These are phyloP conservation scores for Aspergillus tanneri DNA, from an alignment of 2,329 filamentous ascomycete species.

Conservation along the genomic window DNA sequence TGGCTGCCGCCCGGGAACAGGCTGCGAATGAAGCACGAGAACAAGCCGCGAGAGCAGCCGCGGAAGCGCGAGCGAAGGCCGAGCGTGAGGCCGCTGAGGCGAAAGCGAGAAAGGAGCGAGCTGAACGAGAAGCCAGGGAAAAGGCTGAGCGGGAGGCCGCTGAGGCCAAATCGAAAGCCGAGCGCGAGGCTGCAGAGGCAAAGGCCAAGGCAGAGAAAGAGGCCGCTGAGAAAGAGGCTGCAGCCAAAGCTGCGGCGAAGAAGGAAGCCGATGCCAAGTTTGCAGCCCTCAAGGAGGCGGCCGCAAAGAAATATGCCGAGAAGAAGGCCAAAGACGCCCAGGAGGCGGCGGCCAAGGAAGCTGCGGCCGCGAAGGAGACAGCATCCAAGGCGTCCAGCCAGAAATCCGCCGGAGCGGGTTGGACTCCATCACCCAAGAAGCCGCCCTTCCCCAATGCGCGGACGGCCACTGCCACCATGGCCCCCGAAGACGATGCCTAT, in stretches of 20 bases:
- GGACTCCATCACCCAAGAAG: conserved; percentile 43
- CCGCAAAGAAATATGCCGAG: conserved; percentile 39
- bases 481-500: conserved; percentile 64
- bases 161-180: conserved; percentile 20
- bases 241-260: conserved; percentile 37
- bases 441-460: conserved; percentile 26
- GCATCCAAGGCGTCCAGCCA: conserved; percentile 30
- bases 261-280: conserved; percentile 41
- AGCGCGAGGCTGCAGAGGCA: conserved; percentile 31
- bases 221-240: conserved; percentile 67
- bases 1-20: conserved; percentile 32
- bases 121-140: conserved; percentile 22
- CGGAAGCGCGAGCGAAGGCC: conserved; percentile 33
- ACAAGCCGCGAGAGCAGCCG: conserved; percentile 37
- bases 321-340: conserved; percentile 38
- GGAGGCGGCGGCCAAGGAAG: conserved; percentile 28
- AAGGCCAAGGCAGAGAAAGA: conserved; percentile 38
- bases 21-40: conserved; percentile 26
- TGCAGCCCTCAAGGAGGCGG: conserved; percentile 40
- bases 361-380: conserved; percentile 26
- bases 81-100: conserved; percentile 34
- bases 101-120: conserved; percentile 23
- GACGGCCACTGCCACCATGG: conserved; percentile 38
- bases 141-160: conserved; percentile 24
- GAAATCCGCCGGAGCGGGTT: conserved; percentile 26